Conservation (phyloP, 139 green algal genomes). For the Coccomyxa sp. region DNA sequence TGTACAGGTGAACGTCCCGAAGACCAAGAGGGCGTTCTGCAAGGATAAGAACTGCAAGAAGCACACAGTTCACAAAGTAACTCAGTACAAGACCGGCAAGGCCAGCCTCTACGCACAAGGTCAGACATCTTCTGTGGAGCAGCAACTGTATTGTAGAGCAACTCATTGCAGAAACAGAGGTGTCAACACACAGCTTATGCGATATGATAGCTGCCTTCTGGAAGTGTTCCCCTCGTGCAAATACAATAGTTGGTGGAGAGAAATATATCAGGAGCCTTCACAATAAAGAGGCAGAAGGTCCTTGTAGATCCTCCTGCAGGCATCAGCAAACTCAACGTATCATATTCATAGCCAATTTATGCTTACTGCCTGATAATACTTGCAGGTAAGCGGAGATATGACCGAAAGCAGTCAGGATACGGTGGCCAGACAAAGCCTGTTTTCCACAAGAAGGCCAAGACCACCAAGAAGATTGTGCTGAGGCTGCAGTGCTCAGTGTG, state of each 20-base stretch:
- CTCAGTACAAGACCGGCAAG: constrained; percentile 99
- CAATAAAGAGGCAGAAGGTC: no score
- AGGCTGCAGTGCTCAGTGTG: constrained; percentile 90
- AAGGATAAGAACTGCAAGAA: constrained; percentile 95
- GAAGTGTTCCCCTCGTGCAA: no score
- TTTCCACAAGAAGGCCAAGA: constrained; percentile 99
- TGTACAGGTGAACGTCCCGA: constrained; percentile 96
- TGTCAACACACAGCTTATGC: background rate
- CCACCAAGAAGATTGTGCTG: constrained; percentile 99
- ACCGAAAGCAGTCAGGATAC: constrained; percentile 97
- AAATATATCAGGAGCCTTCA: no score
- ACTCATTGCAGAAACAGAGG: background rate
- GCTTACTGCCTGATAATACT: background rate
- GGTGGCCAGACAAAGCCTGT: constrained; percentile 99
- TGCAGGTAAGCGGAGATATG: constrained; percentile 97
- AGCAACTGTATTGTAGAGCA: background rate
- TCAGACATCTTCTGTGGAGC: constrained; percentile 20
- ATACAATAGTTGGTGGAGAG: no score
- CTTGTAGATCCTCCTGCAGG: no score
- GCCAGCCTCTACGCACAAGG: constrained; percentile 96
- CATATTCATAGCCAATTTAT: background rate
- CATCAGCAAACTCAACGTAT: background rate
- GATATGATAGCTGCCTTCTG: no score
- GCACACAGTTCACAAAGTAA: constrained; percentile 98
- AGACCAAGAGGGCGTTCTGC: constrained; percentile 98